These are phyloP conservation scores for Narthecium ossifragum DNA, from an alignment of 106 monocot genomes.

Conservation along the genomic window DNA sequence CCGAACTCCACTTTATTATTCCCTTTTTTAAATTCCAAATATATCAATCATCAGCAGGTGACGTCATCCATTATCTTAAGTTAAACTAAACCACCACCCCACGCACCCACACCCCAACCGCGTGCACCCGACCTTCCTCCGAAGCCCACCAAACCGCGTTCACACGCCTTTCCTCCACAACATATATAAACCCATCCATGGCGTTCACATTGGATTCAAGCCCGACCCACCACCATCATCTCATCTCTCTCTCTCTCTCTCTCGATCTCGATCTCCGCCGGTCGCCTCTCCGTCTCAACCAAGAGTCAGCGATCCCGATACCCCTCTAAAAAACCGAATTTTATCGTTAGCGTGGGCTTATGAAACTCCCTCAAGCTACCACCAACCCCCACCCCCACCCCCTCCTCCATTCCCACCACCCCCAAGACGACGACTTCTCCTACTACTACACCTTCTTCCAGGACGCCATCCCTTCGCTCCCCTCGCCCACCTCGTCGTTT, in stretches of 20 bases:
- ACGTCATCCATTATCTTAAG: no score
- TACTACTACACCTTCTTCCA: constrained; percentile 49
- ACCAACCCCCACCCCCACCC: background rate
- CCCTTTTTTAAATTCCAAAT: no score
- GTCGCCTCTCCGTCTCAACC: background rate
- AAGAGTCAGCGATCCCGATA: no score
- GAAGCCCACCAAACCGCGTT: background rate
- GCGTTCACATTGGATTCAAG: background rate
- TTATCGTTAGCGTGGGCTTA: no score
- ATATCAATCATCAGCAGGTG: no score
- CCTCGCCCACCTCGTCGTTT: background rate
- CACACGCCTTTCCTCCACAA: background rate
- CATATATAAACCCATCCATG: constrained; percentile 4
- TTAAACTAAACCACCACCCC: background rate
- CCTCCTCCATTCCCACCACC: background rate
- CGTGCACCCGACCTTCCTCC: constrained; percentile 3
- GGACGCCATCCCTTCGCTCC: constrained; percentile 16
- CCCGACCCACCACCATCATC: background rate
- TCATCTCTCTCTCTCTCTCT: background rate
- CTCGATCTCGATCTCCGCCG: background rate
- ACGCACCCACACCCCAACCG: background rate
- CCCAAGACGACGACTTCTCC: constrained; percentile 55
- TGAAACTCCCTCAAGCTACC: constrained; percentile 28
- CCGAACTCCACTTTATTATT: no score
- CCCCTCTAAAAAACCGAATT: no score